Evolutionary conservation across 768 basidiomycete genomes (phyloP), one percentile per base, ranked within the genome.

Genomic region (Termitomyces titanicus): DNA sequence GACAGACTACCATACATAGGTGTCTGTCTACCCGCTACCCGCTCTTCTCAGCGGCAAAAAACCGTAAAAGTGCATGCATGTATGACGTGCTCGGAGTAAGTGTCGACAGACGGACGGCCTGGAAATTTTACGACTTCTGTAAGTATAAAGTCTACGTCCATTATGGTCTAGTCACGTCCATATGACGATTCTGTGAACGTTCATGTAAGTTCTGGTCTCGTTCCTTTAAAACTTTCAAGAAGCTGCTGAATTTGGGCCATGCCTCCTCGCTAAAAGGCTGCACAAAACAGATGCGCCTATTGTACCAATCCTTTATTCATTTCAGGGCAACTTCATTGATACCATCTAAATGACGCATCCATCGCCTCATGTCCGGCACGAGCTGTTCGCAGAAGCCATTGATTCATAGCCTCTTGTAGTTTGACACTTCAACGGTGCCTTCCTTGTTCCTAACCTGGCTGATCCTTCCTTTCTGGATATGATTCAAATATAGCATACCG

Each of bases 331-430:
- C 20, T 47, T 51, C 25, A 49, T 49, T 27, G 24, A 35, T 25
- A n/a, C 34, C 10, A 24, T 20, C 7, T 34, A n/a, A 25, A 56
- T 59, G 54, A 59, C 59, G 59, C 55, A 31, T 37, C 35, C 47
- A 37, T 54, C 46, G 52, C 63, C 55, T 62, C 58, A 53, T 54
- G 55, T 54, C 56, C 56, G 47, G 24, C 47, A 49, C 35, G 24
- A 35, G 34, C 22, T 48, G 47, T 27, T 49, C 24, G 35, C 34
- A 24, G 47, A 49, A 48, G 20, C 20, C 24, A 48, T 48, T 34
- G 47, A 35, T 48, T 48, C 47, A 49, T 49, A 34, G 25, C 47
- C 47, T 38, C 24, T 49, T 49, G 9, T 3, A 47, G 47, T 10
- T 5, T 49, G 47, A 27, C 47, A 38, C 47, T 37, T 37, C 35